Percentiles rank a stretch among this genome's conserved stretches.
Conservation (phyloP, 768 basidiomycete genomes). For the Rhodotorula sphaerocarpa region DNA sequence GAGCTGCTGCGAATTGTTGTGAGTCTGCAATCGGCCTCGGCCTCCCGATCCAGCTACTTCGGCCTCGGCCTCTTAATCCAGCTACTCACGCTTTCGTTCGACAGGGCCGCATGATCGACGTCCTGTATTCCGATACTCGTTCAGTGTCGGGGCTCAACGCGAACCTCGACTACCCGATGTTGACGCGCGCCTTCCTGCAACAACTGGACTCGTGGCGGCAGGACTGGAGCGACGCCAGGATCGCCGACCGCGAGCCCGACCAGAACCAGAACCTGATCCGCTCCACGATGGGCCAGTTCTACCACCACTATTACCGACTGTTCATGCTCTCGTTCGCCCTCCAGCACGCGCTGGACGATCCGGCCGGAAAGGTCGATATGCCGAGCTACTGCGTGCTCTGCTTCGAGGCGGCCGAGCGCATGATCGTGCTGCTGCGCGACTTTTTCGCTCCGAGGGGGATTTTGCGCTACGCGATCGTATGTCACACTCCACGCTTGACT, state of each 20-base stretch:
- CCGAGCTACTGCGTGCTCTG: conserved; percentile 32
- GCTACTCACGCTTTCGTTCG: neutral
- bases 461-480: conserved; percentile 63
- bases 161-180: conserved; percentile 73
- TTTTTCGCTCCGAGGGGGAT: conserved; percentile 66
- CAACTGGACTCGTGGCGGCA: conserved; percentile 60
- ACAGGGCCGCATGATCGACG: conserved; percentile 61
- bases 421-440: conserved; percentile 58
- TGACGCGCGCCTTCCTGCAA: conserved; percentile 74
- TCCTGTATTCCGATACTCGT: conserved; percentile 65
- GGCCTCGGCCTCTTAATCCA: too few species aligned
- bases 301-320: conserved; percentile 45
- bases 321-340: conserved; percentile 93
- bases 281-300: conserved; percentile 21
- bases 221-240: conserved; percentile 47
- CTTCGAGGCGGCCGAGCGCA: conserved; percentile 26
- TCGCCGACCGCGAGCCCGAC: neutral
- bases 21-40: too few species aligned
- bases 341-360: conserved; percentile 81
- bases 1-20: conserved; percentile 50
- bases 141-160: conserved; percentile 72
- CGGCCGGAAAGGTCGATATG: conserved; percentile 21
- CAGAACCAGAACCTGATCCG: neutral
- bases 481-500: too few species aligned
- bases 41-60: neutral